These are phyloP conservation scores for Acanthamoeba healyi DNA, from an alignment of 208 protist genomes.

Conservation along the genomic window DNA sequence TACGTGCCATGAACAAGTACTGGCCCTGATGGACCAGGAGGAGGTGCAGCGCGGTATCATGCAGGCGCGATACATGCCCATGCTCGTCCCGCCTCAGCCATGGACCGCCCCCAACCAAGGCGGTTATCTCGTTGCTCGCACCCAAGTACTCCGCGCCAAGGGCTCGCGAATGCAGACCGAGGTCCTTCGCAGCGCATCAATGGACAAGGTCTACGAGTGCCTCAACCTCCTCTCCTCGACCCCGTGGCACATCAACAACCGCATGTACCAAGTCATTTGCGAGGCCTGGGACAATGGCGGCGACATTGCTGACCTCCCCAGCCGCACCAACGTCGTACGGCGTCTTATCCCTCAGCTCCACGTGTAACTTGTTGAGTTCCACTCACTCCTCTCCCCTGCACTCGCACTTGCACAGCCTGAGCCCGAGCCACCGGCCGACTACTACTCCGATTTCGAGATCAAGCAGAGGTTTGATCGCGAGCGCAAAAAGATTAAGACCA, in stretches of 20 bases:
- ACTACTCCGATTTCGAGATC: background rate
- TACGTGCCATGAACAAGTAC: background rate
- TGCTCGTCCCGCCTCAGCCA: conserved; percentile 71
- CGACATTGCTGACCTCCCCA: conserved; percentile 79
- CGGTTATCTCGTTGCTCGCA: conserved; percentile 48
- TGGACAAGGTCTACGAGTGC: conserved; percentile 61
- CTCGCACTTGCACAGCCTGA: background rate
- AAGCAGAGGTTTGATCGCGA: background rate
- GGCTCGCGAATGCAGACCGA: conserved; percentile 33
- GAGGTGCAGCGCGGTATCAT: conserved; percentile 44
- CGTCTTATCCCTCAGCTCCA: background rate
- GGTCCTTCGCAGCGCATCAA: background rate
- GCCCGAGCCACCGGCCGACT: background rate
- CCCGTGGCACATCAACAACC: conserved; percentile 86
- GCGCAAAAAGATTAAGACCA: conserved; percentile 39
- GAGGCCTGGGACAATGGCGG: conserved; percentile 78
- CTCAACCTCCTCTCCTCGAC: conserved; percentile 84
- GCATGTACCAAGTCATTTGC: conserved; percentile 77
- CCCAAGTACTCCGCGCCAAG: conserved; percentile 40
- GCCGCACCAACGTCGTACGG: conserved; percentile 52
- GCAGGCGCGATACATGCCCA: conserved; percentile 65
- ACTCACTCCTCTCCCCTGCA: background rate
- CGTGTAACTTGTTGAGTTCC: no score
- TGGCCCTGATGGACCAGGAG: conserved; percentile 26
- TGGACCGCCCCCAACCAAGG: conserved; percentile 61